phyloP scores from a whole-genome alignment of 2,329 filamentous ascomycete genomes.

The Clarireedia paspali region DNA sequence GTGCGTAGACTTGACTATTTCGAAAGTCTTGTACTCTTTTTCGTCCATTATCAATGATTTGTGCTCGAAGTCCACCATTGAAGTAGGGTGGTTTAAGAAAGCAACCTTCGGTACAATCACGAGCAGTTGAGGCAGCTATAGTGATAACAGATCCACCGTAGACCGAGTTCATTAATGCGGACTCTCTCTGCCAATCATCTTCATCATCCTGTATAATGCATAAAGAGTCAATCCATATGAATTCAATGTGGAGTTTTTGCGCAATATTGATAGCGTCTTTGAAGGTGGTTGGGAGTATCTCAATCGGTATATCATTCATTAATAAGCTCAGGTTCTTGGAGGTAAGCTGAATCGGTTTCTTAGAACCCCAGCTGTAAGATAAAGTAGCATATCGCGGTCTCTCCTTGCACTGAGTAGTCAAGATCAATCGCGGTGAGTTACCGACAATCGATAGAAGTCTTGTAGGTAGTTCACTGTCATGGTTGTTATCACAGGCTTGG shows the following conservation, averaged over 20 bases:
- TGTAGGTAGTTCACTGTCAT: slow-evolving; percentile 5
- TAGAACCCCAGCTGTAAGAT: slow-evolving; percentile 9
- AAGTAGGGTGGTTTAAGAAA: background rate
- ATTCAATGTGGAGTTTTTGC: slow-evolving; percentile 8
- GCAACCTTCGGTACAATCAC: background rate
- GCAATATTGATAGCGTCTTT: slow-evolving; percentile 14
- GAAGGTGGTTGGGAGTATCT: slow-evolving; percentile 11
- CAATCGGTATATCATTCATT: background rate
- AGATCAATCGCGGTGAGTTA: slow-evolving; percentile 8
- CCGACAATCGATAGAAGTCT: slow-evolving; percentile 9
- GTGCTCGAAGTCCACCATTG: background rate
- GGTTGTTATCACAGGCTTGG: background rate
- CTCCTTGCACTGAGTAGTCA: background rate
- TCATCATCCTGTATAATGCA: slow-evolving; percentile 6
- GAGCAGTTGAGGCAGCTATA: slow-evolving; percentile 14
- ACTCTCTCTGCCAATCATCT: slow-evolving; percentile 18
- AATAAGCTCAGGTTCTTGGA: background rate
- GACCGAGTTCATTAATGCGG: slow-evolving; percentile 11
- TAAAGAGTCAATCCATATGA: background rate
- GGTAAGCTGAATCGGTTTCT: background rate
- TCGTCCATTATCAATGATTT: background rate
- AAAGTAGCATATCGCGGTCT: slow-evolving; percentile 9
- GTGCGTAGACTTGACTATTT: background rate
- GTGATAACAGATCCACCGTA: slow-evolving; percentile 13
- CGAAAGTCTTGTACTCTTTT: background rate